A percentile compares a stretch with the other conserved stretches of the same genome.
Conservation (phyloP, 2,329 filamentous ascomycete genomes). For the Scedosporium boydii region DNA sequence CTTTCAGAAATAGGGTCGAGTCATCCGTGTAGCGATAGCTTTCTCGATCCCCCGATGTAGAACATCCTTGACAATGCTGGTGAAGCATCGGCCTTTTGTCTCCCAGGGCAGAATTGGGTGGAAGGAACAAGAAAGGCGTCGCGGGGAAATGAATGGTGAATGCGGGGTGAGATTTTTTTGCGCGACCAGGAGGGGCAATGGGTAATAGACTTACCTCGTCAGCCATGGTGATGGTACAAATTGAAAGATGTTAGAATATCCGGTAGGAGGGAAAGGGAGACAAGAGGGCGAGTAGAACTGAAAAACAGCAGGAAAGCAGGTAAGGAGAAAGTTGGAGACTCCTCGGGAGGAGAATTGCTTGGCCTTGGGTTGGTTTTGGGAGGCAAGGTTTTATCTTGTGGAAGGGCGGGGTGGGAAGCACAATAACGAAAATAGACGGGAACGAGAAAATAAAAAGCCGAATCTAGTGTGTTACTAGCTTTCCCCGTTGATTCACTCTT, state of each 20-base stretch:
- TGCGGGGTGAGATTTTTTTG: constrained; percentile 6
- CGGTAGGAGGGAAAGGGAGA: constrained; percentile 18
- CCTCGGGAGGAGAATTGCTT: constrained; percentile 4
- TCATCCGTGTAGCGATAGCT: not conserved
- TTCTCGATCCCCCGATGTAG: not conserved
- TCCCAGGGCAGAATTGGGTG: not conserved
- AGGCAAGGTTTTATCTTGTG: constrained; percentile 9
- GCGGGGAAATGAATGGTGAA: not conserved
- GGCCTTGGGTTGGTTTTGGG: constrained; percentile 6
- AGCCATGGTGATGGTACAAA: constrained; percentile 3
- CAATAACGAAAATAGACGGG: constrained; percentile 3
- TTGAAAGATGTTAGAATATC: constrained; percentile 4
- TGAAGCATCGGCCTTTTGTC: not conserved
- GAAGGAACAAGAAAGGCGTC: not conserved
- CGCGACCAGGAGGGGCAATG: not conserved
- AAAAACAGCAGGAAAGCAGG: constrained; percentile 16
- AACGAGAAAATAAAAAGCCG: not conserved
- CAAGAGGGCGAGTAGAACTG: constrained; percentile 12
- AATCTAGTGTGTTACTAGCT: not conserved
- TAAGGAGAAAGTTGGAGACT: constrained; percentile 13
- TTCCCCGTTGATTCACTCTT: not conserved
- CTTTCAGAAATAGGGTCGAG: not conserved
- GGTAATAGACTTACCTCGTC: constrained; percentile 2
- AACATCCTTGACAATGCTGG: too few relatives aligned
- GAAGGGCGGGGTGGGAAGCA: constrained; percentile 6